Evolutionary conservation across 768 basidiomycete genomes (phyloP), one percentile per base, ranked within the genome.

Genomic region (Boletus rufocinnamomeus): DNA sequence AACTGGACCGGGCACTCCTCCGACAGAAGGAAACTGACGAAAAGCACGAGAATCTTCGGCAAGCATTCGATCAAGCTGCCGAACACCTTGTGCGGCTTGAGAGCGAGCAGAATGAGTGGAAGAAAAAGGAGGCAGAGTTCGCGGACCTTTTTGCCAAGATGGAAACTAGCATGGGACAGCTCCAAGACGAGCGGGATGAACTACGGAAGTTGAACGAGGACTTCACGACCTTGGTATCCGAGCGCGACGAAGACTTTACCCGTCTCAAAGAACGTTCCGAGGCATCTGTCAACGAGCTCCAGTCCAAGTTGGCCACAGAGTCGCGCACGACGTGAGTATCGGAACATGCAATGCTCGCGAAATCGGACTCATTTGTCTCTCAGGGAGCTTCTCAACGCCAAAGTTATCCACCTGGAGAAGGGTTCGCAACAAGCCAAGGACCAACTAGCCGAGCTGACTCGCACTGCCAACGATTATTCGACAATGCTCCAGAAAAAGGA

Each of bases 11-110:
- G 9, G 88, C 90, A 0, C 79, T 94, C 67, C 80, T 83, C 40
- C 78, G 88, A 44, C 89, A 93, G 72, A 91, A 88, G 71, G 85
- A 91, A 63, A 84, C 81, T 44, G 90, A 93, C 59, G 88, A 89
- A 71, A 91, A 90, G 66, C 83, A 91, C 58, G 84, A 86, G 57
- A 79, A 83, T 16, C 77, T 93, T 50, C 81, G 85, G 28, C 76
- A 81, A 50, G 88, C 87, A 17, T 93, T 94, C 69, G 88, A 92
- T 52, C 80, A 93, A 63, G 93, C 93, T 21, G 89, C 91, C 1
- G 88, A 93, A 61, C 93, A 95, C 69, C 82, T 95, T 28, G 87
- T 91, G 8, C 82, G 87, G 1, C 74, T 96, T 37, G 95, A 98
- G 75, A 74, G 77, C 58, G 88, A 93, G 65, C 85, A 90, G 67